Evolutionary conservation across 2,329 filamentous ascomycete species (phyloP), one percentile per base, ranked within the genome.

Genomic region (Penicillium sp.): DNA sequence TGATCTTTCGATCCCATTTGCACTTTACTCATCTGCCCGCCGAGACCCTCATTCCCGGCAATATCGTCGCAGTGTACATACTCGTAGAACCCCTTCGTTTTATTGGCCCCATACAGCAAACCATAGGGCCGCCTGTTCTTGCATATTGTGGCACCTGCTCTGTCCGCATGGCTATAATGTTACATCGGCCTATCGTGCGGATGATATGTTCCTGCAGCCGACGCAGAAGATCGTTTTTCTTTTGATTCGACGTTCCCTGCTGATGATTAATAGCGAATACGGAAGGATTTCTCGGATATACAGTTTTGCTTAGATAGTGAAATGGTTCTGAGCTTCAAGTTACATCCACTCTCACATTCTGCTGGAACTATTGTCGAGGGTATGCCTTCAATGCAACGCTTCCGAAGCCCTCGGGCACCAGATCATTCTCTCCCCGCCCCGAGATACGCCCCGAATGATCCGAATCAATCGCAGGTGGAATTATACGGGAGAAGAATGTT

Each of bases 121-220:
- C 2, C 5, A 42, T 19, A 18, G 37, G 11, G 19, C 3, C 18
- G 3, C 3, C 23, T 11, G 21, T 26, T 18, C 11, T 28, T 28
- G 39, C 5, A 43, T 39, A 37, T 26, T 24, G 44, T 44, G 51
- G 51, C 55, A 64, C 55, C 57, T 59, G 58, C 40, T 6, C 52
- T 36, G 44, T 51, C 56, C 60, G 51, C 60, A 62, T 64, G 61
- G 60, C 21, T 39, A 28, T n/a, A 45, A 19, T 56, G 60, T 61
- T 61, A 63, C 58, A 63, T 61, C 52, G 50, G 33, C 31, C 24
- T n/a, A 50, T 46, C 46, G 42, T 28, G 57, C 52, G 51, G 48
- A 42, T 50, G 47, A 56, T 53, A 36, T 33, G 52, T 63, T 59
- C 54, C 53, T 61, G 55, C 55, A 57, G 44, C 46, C 39, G 16